Evolutionary conservation across 169 alveolate genomes (phyloP).

Genomic region (Babesia ovata): DNA sequence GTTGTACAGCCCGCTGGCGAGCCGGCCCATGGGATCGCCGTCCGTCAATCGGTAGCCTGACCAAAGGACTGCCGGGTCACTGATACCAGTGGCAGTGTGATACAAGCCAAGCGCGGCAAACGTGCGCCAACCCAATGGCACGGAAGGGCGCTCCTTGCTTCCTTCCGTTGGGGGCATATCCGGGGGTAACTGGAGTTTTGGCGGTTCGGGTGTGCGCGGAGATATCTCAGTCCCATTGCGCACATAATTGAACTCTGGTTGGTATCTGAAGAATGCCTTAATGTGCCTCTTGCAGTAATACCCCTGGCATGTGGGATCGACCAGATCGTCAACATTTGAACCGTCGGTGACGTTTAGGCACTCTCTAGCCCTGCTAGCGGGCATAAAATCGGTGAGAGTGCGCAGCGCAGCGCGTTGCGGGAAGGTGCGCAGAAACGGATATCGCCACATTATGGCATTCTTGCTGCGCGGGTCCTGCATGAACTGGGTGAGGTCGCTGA

Average conservation of each 20-base stretch:
- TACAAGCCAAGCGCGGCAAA: conserved; percentile 59
- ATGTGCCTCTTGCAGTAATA: conserved; percentile 38
- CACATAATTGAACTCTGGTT: conserved; percentile 36
- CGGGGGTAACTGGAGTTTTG: conserved; percentile 40
- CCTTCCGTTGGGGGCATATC: conserved; percentile 52
- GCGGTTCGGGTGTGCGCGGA: conserved; percentile 36
- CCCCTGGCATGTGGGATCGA: conserved; percentile 44
- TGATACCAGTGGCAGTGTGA: conserved; percentile 22
- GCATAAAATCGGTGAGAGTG: conserved; percentile 46
- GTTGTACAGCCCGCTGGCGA: conserved; percentile 63
- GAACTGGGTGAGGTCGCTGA: conserved; percentile 16
- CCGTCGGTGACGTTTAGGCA: conserved; percentile 68
- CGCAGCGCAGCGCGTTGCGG: conserved; percentile 60
- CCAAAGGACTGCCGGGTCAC: conserved; percentile 61
- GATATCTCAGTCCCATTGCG: conserved; percentile 45
- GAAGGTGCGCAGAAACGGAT: conserved; percentile 34
- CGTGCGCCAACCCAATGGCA: conserved; percentile 70
- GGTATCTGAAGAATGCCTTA: conserved; percentile 52
- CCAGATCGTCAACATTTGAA: conserved; percentile 56
- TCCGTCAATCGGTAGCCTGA: conserved; percentile 42
- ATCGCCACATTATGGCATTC: conserved; percentile 20
- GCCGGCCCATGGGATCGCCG: conserved; percentile 62
- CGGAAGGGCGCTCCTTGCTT: conserved; percentile 56
- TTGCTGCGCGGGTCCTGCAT: conserved; percentile 27
- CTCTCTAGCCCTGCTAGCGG: conserved; percentile 35